Base-by-base conservation (phyloP, 164 flowering plant species). In the Magnolia officinalis region DNA sequence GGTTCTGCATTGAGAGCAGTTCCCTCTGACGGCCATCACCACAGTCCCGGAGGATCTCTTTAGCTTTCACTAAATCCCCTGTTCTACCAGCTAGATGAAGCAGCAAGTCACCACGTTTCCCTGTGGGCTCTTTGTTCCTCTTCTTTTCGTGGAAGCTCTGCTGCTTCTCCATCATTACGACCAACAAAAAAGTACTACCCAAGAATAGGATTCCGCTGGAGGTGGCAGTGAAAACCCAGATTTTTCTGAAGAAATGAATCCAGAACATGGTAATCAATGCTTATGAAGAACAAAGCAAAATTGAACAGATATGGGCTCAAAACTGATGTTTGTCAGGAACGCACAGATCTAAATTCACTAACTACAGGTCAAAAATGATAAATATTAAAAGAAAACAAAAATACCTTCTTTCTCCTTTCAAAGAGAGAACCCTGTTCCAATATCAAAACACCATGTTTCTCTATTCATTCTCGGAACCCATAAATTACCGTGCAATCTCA, bases 51-150 rank as follows among this genome's bases (percentile, higher is more conserved):
- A 95, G 77, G 29, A 95, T 86, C 64, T 92, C 95, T 74, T 78
- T 86, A 66, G 89, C 86, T 78, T 82, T 87, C 18, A 61, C 76
- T 65, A 89, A 82, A 76, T 91, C 91, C 49, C 96, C 98, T 4
- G 89, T 83, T 72, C 98, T 80, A 61, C 91, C 90, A 8, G 93
- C 93, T 73, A 87, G 75, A 83, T 95, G 99, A 73, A 95, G 89
- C 1, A 73, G 86, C 1, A 88, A 80, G 66, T 96, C 99, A 1
- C 97, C 97, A 10, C 92, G 81, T 71, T 95, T 95, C 2, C 97
- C 98, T 0, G 94, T 92, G 0, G 97, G 91, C 10, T 90, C 93
- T 72, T 86, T 89, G 63, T 71, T 79, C 6, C 45, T 37, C 81
- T 83, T 89, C 85, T 80, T 85, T 71, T 91, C 95, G 4, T 51